Percentiles rank a stretch among this genome's conserved stretches.
Conservation (phyloP, 1,284 basidiomycete species). For the Apiotrichum veenhuisii region DNA sequence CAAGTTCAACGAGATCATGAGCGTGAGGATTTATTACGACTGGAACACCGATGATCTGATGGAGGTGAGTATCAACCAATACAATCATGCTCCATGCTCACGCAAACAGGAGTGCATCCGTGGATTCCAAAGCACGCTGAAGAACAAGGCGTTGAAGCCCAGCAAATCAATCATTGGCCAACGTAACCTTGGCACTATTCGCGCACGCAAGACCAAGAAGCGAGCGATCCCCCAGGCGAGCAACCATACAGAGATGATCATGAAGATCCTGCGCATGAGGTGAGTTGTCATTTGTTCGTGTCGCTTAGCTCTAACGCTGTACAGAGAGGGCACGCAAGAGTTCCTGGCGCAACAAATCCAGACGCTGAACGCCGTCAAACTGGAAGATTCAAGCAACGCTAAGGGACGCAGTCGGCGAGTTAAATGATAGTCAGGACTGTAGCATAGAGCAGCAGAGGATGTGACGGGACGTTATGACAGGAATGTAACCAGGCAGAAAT, state of each 20-base stretch:
- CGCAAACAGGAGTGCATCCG: conserved; percentile 72
- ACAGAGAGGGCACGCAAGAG: conserved; percentile 72
- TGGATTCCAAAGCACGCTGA: conserved; percentile 67
- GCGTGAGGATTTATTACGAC: conserved; percentile 88
- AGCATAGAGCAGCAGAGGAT: background rate
- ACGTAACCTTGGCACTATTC: conserved; percentile 89
- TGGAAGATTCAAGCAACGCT: conserved; percentile 7
- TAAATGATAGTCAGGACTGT: background rate
- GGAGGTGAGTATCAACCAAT: conserved; percentile 64
- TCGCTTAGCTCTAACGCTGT: conserved; percentile 5
- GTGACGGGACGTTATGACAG: background rate
- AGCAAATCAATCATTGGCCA: conserved; percentile 84
- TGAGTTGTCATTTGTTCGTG: conserved; percentile 47
- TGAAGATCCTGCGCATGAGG: conserved; percentile 91
- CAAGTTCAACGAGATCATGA: conserved; percentile 89
- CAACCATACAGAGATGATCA: conserved; percentile 76
- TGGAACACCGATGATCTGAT: conserved; percentile 88
- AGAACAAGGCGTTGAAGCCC: conserved; percentile 70
- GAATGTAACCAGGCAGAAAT: background rate
- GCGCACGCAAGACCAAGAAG: conserved; percentile 90
- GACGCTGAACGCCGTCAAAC: conserved; percentile 39
- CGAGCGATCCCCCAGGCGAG: conserved; percentile 62
- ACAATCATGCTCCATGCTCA: no score
- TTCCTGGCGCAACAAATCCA: conserved; percentile 80
- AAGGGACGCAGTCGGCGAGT: background rate